Conservation (phyloP, 768 basidiomycete genomes). For the Kwoniella sp. region DNA sequence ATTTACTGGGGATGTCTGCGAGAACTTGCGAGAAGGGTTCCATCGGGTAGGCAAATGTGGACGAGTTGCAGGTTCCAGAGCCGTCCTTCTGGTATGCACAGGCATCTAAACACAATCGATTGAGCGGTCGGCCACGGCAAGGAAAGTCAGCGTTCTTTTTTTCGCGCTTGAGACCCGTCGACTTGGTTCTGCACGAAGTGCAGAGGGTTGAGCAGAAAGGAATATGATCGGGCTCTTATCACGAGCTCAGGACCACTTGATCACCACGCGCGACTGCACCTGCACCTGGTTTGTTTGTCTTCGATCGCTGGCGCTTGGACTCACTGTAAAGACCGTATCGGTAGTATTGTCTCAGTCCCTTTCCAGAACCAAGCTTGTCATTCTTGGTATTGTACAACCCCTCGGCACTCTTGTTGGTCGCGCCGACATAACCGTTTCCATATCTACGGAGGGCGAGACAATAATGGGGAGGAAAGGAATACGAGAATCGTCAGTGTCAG, state of each 20-base stretch:
- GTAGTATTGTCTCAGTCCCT: constrained; percentile 51
- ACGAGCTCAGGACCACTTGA: not conserved
- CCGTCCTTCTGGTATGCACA: constrained; percentile 52
- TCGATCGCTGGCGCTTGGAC: too few species aligned
- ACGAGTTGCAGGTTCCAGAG: constrained; percentile 48
- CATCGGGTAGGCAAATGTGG: constrained; percentile 48
- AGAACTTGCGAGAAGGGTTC: constrained; percentile 41
- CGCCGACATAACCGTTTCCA: constrained; percentile 34
- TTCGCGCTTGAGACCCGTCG: too few species aligned
- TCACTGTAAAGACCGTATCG: constrained; percentile 52
- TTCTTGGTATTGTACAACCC: constrained; percentile 48
- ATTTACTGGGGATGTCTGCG: constrained; percentile 46
- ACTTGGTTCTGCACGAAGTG: too few species aligned
- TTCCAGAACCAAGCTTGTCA: constrained; percentile 38
- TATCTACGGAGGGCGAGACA: too few species aligned
- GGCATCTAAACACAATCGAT: constrained; percentile 26
- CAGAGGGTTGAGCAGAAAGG: not conserved
- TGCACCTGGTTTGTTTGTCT: too few species aligned
- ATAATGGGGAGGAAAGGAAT: not conserved
- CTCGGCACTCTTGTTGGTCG: constrained; percentile 32
- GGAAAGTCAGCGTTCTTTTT: too few species aligned
- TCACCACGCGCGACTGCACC: not conserved
- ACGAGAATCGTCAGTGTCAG: not conserved
- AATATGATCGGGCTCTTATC: too few species aligned
- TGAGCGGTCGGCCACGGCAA: too few species aligned